Percentiles rank a stretch among this genome's conserved stretches.
These are phyloP conservation scores for Ceratocystis cubensis DNA, from an alignment of 2,329 filamentous ascomycete species.

Conservation along the genomic window DNA sequence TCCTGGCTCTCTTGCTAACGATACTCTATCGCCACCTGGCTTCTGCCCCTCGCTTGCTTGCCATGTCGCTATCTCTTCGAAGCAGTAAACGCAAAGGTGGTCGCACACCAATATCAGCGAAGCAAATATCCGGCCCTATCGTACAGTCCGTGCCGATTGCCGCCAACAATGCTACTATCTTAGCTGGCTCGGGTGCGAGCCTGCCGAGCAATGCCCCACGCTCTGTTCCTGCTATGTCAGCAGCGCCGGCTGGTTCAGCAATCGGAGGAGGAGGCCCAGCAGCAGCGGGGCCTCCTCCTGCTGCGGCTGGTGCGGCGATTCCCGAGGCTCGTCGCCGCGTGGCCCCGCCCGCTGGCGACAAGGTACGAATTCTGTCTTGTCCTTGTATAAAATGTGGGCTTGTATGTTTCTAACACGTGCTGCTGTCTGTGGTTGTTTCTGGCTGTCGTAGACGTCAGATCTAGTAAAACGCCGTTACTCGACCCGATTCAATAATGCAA, in stretches of 20 bases:
- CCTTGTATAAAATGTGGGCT: background rate
- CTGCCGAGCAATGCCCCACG: constrained; percentile 17
- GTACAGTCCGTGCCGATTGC: constrained; percentile 35
- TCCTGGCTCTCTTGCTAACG: background rate
- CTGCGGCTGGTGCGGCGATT: background rate
- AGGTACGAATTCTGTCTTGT: constrained; percentile 32
- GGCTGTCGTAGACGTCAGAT: constrained; percentile 50
- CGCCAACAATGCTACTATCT: constrained; percentile 23
- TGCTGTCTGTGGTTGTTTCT: background rate
- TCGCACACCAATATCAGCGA: constrained; percentile 49
- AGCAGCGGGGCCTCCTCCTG: constrained; percentile 16
- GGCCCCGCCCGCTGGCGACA: constrained; percentile 42
- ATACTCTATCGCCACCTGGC: background rate
- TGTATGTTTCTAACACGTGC: background rate
- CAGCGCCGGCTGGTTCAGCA: constrained; percentile 13
- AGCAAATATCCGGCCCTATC: constrained; percentile 51
- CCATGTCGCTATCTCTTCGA: constrained; percentile 53
- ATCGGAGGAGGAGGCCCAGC: constrained; percentile 24
- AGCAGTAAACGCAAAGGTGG: constrained; percentile 48
- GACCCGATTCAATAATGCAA: constrained; percentile 71
- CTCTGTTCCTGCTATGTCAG: constrained; percentile 12
- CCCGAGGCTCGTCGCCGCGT: constrained; percentile 35
- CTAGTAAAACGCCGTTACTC: constrained; percentile 92
- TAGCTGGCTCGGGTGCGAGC: constrained; percentile 23
- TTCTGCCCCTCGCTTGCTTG: background rate